phyloP scores from a whole-genome alignment of 2,329 filamentous ascomycete species.

The Pseudocercospora fuligena region DNA sequence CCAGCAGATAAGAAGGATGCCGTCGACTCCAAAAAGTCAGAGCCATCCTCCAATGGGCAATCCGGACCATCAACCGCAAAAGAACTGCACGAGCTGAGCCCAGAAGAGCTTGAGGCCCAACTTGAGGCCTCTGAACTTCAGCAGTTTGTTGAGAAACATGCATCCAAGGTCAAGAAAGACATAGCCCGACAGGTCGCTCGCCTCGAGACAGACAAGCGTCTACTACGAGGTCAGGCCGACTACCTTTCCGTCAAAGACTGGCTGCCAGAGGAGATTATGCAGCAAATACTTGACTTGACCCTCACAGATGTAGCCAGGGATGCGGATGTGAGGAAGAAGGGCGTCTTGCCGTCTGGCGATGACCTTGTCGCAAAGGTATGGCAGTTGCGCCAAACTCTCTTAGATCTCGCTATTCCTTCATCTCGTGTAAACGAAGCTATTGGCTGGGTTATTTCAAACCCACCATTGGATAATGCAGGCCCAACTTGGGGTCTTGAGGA shows the following conservation, averaged over 20 bases:
- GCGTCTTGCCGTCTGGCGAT: slow-evolving; percentile 67
- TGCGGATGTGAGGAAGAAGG: slow-evolving; percentile 52
- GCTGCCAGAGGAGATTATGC: slow-evolving; percentile 78
- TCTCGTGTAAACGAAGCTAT: slow-evolving; percentile 67
- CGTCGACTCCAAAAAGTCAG: slow-evolving; percentile 33
- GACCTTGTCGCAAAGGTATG: slow-evolving; percentile 80
- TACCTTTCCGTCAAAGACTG: slow-evolving; percentile 74
- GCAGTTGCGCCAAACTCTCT: slow-evolving; percentile 77
- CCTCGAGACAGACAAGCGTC: slow-evolving; percentile 81
- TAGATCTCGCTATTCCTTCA: slow-evolving; percentile 69
- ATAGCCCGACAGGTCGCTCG: slow-evolving; percentile 75
- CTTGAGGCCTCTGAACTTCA: slow-evolving; percentile 91
- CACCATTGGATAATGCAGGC: slow-evolving; percentile 55
- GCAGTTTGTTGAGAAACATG: slow-evolving; percentile 81
- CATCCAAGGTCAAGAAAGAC: slow-evolving; percentile 78
- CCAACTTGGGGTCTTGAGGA: slow-evolving; percentile 80
- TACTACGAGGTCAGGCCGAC: slow-evolving; percentile 80
- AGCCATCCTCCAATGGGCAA: slow-evolving; percentile 14
- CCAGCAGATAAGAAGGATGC: slow-evolving; percentile 28
- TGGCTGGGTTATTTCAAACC: slow-evolving; percentile 63
- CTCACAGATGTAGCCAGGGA: slow-evolving; percentile 58
- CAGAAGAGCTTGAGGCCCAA: slow-evolving; percentile 88
- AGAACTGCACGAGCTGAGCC: slow-evolving; percentile 64
- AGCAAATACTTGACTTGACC: slow-evolving; percentile 75
- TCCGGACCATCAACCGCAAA: slow-evolving; percentile 13